Evolutionary conservation across 352 stramenopile species (phyloP).

Genomic region (Pythium scleroteichum): DNA sequence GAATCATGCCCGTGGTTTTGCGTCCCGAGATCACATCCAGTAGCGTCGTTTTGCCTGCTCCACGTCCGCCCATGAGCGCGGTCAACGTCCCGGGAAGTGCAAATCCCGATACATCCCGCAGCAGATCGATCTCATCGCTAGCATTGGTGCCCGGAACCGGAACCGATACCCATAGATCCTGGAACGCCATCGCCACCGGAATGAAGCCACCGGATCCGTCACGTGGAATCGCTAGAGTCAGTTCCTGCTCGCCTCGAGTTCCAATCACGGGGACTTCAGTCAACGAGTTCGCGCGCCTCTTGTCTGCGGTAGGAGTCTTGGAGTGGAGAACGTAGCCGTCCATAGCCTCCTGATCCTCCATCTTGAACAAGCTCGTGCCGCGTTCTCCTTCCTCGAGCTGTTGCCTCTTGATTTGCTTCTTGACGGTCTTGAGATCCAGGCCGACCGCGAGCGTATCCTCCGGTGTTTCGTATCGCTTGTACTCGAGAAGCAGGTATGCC

Average conservation of each 20-base stretch:
- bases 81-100: constrained; percentile 41
- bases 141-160: constrained; percentile 23
- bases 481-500: constrained; percentile 36
- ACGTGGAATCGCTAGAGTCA: constrained; percentile 19
- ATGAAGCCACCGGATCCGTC: constrained; percentile 28
- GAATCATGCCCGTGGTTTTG: constrained; percentile 69
- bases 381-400: constrained; percentile 11
- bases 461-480: constrained; percentile 33
- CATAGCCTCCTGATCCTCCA: constrained; percentile 11
- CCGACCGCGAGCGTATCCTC: constrained; percentile 40
- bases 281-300: neutral
- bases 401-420: constrained; percentile 17
- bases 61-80: constrained; percentile 46
- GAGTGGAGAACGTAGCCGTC: constrained; percentile 27
- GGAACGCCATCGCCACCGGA: constrained; percentile 34
- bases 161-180: constrained; percentile 39
- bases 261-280: constrained; percentile 4
- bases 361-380: constrained; percentile 2
- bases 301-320: constrained; percentile 8
- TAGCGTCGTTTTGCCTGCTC: constrained; percentile 89
- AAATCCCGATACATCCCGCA: constrained; percentile 42
- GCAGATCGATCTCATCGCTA: constrained; percentile 46
- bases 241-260: constrained; percentile 6
- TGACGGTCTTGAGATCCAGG: constrained; percentile 24
- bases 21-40: constrained; percentile 90